phyloP scores from a whole-genome alignment of 1,284 basidiomycete genomes.

The Stereum hirsutum region DNA sequence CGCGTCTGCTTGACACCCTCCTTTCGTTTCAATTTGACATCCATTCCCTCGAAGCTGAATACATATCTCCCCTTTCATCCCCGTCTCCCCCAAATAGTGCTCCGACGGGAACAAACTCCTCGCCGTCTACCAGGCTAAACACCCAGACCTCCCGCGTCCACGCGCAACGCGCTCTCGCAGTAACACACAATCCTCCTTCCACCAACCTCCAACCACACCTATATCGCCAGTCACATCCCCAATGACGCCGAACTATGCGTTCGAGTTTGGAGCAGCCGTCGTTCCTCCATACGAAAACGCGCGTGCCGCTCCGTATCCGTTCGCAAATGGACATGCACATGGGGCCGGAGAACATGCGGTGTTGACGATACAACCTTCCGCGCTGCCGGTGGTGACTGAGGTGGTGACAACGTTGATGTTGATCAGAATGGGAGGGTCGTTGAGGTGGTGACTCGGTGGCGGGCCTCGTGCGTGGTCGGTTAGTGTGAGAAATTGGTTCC shows the following conservation, averaged over 20 bases:
- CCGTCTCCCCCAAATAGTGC: conserved; percentile 33
- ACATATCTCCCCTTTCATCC: background rate
- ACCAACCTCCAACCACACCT: too few species aligned
- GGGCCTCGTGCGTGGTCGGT: background rate
- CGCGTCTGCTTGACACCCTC: background rate
- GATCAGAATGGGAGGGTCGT: conserved; percentile 50
- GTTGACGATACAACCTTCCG: conserved; percentile 45
- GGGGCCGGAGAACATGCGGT: conserved; percentile 27
- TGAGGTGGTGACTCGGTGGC: conserved; percentile 34
- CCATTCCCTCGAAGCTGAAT: background rate
- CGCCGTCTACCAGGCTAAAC: conserved; percentile 54
- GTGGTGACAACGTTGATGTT: conserved; percentile 60
- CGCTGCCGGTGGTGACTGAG: conserved; percentile 57
- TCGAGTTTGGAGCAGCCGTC: too few species aligned
- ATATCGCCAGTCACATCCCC: too few species aligned
- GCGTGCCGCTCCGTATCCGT: too few species aligned
- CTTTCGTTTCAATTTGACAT: too few species aligned
- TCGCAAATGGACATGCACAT: too few species aligned
- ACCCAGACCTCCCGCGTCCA: conserved; percentile 45
- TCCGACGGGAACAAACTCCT: conserved; percentile 42
- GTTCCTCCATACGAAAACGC: too few species aligned
- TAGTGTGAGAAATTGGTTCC: too few species aligned
- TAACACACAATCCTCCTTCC: too few species aligned
- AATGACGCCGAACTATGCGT: too few species aligned
- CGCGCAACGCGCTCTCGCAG: background rate